Evolutionary conservation across 2,329 filamentous ascomycete species (phyloP).

Genomic region (Aspergillus pseudotamarii): DNA sequence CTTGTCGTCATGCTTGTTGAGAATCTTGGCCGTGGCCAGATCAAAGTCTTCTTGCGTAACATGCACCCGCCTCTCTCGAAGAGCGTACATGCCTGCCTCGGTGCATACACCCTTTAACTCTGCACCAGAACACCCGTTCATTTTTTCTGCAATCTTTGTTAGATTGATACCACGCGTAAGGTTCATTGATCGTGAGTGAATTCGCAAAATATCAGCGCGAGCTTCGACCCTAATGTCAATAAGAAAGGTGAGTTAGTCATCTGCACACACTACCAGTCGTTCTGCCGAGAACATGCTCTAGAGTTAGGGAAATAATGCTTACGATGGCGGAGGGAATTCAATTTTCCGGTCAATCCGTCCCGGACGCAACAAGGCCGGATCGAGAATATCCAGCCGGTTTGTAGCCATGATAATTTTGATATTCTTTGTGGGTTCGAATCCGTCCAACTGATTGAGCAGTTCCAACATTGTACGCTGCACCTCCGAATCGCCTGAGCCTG

Average conservation of each 20-base stretch:
- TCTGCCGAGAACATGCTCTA: neutral
- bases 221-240: slow-evolving; percentile 69
- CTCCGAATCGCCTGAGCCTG: slow-evolving; percentile 92
- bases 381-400: slow-evolving; percentile 94
- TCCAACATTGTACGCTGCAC: slow-evolving; percentile 99
- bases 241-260: slow-evolving; percentile 23
- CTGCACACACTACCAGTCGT: neutral
- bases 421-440: slow-evolving; percentile 98
- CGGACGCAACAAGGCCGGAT: slow-evolving; percentile 91
- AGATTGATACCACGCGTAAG: slow-evolving; percentile 95
- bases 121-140: slow-evolving; percentile 97
- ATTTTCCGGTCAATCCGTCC: slow-evolving; percentile 98
- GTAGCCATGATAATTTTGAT: slow-evolving; percentile 99
- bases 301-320: slow-evolving; percentile 27
- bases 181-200: slow-evolving; percentile 98
- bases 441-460: slow-evolving; percentile 95
- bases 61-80: slow-evolving; percentile 92
- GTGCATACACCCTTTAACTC: slow-evolving; percentile 99
- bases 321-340: slow-evolving; percentile 93
- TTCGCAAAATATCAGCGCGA: slow-evolving; percentile 93
- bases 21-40: slow-evolving; percentile 95
- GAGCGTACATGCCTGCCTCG: slow-evolving; percentile 96
- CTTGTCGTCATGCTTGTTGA: slow-evolving; percentile 99
- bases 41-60: slow-evolving; percentile 99
- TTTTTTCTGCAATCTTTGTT: slow-evolving; percentile 98